These are phyloP conservation scores for Salix viminalis DNA, from an alignment of 345 rosid genomes.

Conservation along the genomic window DNA sequence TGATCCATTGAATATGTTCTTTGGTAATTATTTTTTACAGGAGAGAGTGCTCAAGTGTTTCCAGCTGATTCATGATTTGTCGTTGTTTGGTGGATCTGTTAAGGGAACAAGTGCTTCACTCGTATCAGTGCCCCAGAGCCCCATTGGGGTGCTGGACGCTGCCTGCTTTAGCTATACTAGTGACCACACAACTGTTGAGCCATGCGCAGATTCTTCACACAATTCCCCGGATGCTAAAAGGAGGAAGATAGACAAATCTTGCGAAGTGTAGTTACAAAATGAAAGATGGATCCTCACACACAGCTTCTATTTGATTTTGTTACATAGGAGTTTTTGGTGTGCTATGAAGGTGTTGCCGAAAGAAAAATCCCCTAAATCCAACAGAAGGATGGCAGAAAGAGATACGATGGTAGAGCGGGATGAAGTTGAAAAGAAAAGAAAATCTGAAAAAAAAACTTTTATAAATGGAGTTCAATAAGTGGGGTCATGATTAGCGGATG, in stretches of 20 bases:
- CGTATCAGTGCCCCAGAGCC: conserved; percentile 52
- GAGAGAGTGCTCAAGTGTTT: conserved; percentile 48
- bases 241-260: conserved; percentile 43
- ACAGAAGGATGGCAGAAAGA: neutral
- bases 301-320: conserved; percentile 5
- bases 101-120: conserved; percentile 23
- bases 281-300: neutral
- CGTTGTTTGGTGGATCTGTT: conserved; percentile 23
- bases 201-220: conserved; percentile 44
- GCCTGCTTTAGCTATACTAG: conserved; percentile 69
- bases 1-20: neutral
- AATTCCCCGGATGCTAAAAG: conserved; percentile 39
- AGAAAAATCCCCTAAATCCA: neutral
- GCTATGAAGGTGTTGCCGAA: conserved; percentile 15
- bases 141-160: conserved; percentile 65
- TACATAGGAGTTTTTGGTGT: conserved; percentile 16
- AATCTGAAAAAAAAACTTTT: neutral
- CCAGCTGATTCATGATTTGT: conserved; percentile 32
- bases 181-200: conserved; percentile 40
- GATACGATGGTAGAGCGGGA: neutral
- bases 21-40: conserved; percentile 22
- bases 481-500: conserved; percentile 32
- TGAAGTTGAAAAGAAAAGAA: neutral
- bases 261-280: conserved; percentile 23
- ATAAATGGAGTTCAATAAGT: conserved; percentile 16